Base-by-base conservation (phyloP, 1,139 yeast species). In the Yamadazyma triangularis region DNA sequence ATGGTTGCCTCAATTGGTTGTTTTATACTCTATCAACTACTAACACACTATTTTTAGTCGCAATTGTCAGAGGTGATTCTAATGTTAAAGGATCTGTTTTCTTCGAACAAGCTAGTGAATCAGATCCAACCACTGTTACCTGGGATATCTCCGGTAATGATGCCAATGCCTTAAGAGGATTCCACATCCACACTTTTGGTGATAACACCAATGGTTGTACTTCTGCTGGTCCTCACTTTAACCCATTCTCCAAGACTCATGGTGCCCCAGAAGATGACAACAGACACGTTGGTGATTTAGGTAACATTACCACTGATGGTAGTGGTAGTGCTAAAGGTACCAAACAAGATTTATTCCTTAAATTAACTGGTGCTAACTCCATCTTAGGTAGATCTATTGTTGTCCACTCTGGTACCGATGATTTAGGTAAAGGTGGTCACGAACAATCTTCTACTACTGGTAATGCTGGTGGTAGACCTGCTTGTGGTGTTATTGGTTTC, bases 171-270 rank as follows among this genome's bases (percentile, higher is more conserved):
- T 67, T 73, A 61, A 83, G 96, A 65, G 98, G 97, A 30, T 89
- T 91, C 95, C 98, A 91, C 74, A 70, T 91, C 58, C 98, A 91
- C 68, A 84, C 86, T 57, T 91, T 89, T 55, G 98, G 98, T 70
- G 98, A 91, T 73, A 87, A 88, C 77, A 88, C 97, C 68, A 89
- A 91, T 60, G 97, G 98, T 42, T 89, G 97, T 70, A 88, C 96
- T 40, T 87, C 96, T 45, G 97, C 98, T 35, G 98, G 98, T 53
- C 96, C 96, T 39, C 98, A 91, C 70, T 89, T 87, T 79, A 91
- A 91, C 77, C 97, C 97, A 46, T 84, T 83, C 61, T 70, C 76
- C 47, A 81, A 83, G 72, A 76, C 78, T 47, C 98, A 91, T 64
- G 98, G 98, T 66, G 88, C 93, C 39, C 96, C 96, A 62, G 80